Percentiles rank a stretch among this genome's conserved stretches.
phyloP scores from a whole-genome alignment of 2,329 filamentous ascomycete genomes.

The Clonostachys byssicola region DNA sequence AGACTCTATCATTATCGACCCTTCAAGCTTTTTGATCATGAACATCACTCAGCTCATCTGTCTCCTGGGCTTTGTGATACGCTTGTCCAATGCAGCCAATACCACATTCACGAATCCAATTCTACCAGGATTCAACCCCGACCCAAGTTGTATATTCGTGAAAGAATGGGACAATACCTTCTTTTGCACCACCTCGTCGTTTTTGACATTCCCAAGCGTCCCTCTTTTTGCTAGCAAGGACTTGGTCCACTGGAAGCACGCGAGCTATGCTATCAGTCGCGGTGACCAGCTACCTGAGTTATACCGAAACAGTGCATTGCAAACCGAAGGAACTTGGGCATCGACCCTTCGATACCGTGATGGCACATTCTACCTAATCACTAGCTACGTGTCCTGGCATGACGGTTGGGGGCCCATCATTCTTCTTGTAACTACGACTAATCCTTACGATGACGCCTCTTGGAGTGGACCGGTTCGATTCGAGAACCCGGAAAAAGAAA shows the following conservation, averaged over 20 bases:
- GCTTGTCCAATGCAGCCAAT: background rate
- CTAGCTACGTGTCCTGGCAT: slow-evolving; percentile 11
- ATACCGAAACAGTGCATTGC: slow-evolving; percentile 5
- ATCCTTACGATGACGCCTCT: slow-evolving; percentile 26
- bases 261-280: slow-evolving; percentile 18
- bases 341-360: slow-evolving; percentile 36
- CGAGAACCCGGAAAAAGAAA: slow-evolving; percentile 18
- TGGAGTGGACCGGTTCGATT: slow-evolving; percentile 29
- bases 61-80: too few relatives aligned
- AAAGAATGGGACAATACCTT: slow-evolving; percentile 34
- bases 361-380: slow-evolving; percentile 37
- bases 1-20: too few relatives aligned
- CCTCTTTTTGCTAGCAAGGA: slow-evolving; percentile 47
- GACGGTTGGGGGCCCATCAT: slow-evolving; percentile 22
- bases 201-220: slow-evolving; percentile 39
- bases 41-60: too few relatives aligned
- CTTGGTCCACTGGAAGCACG: slow-evolving; percentile 39
- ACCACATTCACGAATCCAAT: slow-evolving; percentile 32
- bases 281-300: slow-evolving; percentile 32
- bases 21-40: too few relatives aligned
- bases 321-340: slow-evolving; percentile 38
- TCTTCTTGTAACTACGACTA: slow-evolving; percentile 31
- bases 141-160: slow-evolving; percentile 38
- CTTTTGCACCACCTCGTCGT: slow-evolving; percentile 46
- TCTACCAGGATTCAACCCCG: slow-evolving; percentile 43